A percentile compares a stretch with the other conserved stretches of the same genome.
These are phyloP conservation scores for Sporothrix pallida DNA, from an alignment of 2,329 filamentous ascomycete species.

Conservation along the genomic window DNA sequence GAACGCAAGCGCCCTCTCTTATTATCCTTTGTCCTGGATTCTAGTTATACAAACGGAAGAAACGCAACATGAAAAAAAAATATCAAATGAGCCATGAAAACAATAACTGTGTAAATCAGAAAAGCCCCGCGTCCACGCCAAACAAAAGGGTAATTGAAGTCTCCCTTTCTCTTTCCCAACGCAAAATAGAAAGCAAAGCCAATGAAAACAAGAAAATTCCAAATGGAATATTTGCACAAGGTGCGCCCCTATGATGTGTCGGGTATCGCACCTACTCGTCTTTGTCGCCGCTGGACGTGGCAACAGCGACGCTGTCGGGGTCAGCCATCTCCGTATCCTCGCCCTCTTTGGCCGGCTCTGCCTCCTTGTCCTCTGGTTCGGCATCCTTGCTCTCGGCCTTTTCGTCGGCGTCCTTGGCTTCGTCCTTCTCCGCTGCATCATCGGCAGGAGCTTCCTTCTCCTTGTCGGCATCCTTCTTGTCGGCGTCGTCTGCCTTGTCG, in stretches of 20 bases:
- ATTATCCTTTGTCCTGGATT: background rate
- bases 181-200: background rate
- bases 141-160: constrained; percentile 11
- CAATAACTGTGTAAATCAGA: background rate
- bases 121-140: constrained; percentile 23
- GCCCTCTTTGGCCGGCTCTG: constrained; percentile 48
- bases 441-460: background rate
- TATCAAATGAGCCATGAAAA: background rate
- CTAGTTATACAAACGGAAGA: constrained; percentile 19
- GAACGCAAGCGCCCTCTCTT: background rate
- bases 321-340: constrained; percentile 58
- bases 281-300: constrained; percentile 40
- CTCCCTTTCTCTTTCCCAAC: background rate
- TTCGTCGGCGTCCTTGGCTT: background rate
- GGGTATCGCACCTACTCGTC: constrained; percentile 32
- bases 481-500: background rate
- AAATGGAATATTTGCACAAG: background rate
- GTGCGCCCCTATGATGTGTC: no score
- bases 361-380: background rate
- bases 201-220: background rate
- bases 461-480: constrained; percentile 13
- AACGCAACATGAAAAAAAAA: constrained; percentile 2
- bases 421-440: background rate
- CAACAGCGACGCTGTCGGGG: constrained; percentile 48
- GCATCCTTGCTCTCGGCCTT: background rate